Percentiles rank a stretch among this genome's conserved stretches.
Conservation (phyloP, 2,329 filamentous ascomycete genomes). For the Sarocladiaceae sp. region DNA sequence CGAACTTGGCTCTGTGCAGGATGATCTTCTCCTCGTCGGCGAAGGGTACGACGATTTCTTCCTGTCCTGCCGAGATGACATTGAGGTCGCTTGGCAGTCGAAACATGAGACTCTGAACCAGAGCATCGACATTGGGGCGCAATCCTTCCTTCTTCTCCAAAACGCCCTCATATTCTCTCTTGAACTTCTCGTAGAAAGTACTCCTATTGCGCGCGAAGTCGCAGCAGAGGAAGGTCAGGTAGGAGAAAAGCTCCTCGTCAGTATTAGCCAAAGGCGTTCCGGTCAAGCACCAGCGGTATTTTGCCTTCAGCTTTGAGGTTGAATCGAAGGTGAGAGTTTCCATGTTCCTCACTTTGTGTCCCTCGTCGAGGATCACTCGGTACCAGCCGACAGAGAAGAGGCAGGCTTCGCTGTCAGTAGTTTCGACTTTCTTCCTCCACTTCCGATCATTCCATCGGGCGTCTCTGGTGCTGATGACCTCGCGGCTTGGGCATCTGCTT, state of each 20-base stretch:
- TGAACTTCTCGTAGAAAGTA: slow-evolving; percentile 15
- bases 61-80: slow-evolving; percentile 14
- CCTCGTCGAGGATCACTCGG: slow-evolving; percentile 51
- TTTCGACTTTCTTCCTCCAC: slow-evolving; percentile 30
- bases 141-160: background rate
- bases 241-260: slow-evolving; percentile 26
- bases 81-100: slow-evolving; percentile 12
- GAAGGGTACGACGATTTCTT: slow-evolving; percentile 19
- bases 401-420: slow-evolving; percentile 21
- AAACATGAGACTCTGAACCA: background rate
- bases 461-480: background rate
- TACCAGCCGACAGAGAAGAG: slow-evolving; percentile 34
- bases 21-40: slow-evolving; percentile 20
- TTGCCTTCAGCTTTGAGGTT: slow-evolving; percentile 19
- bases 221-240: slow-evolving; percentile 25
- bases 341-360: slow-evolving; percentile 48
- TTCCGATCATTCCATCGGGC: background rate
- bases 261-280: slow-evolving; percentile 30
- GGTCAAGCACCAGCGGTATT: slow-evolving; percentile 27
- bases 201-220: slow-evolving; percentile 4
- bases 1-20: too few species aligned
- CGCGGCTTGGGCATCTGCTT: slow-evolving; percentile 11
- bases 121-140: background rate
- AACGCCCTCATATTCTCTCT: slow-evolving; percentile 12
- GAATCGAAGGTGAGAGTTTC: slow-evolving; percentile 9